phyloP scores from a whole-genome alignment of 306 rosid species.

The Lathyrus aphaca region DNA sequence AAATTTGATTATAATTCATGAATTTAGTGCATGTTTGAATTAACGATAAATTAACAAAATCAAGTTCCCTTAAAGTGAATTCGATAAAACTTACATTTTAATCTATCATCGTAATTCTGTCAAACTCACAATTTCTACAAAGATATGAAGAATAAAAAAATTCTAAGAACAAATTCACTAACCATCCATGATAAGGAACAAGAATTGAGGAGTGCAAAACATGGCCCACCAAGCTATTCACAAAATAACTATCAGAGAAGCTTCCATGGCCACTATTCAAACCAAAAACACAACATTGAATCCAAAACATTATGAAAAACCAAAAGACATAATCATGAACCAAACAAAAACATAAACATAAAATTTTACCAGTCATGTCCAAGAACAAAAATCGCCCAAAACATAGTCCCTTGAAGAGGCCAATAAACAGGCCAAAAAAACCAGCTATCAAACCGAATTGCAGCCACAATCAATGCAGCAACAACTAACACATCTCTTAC shows the following conservation, averaged over 20 bases:
- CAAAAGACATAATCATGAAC: background rate
- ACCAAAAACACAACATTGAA: slow-evolving; percentile 3
- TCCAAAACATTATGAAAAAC: background rate
- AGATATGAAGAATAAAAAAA: background rate
- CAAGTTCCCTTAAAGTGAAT: too few species aligned
- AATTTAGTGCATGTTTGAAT: background rate
- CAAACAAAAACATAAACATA: background rate
- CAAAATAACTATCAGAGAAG: slow-evolving; percentile 66
- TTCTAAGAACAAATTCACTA: slow-evolving; percentile 15
- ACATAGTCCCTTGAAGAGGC: slow-evolving; percentile 91
- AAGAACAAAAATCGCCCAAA: slow-evolving; percentile 95
- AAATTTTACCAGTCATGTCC: slow-evolving; percentile 84
- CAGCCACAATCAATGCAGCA: slow-evolving; percentile 47
- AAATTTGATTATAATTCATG: background rate
- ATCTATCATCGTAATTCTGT: too few species aligned
- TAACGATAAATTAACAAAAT: background rate
- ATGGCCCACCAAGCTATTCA: slow-evolving; percentile 77
- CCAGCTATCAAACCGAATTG: slow-evolving; percentile 53
- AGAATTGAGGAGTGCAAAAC: slow-evolving; percentile 84
- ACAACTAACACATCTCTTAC: slow-evolving; percentile 61
- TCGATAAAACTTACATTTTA: too few species aligned
- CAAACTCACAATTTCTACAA: too few species aligned
- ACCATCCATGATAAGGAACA: slow-evolving; percentile 97
- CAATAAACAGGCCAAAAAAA: slow-evolving; percentile 75
- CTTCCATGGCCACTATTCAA: slow-evolving; percentile 94